Evolutionary conservation across 2,329 filamentous ascomycete genomes (phyloP), one percentile per base, ranked within the genome.

Genomic region (Pseudocercospora fuligena): DNA sequence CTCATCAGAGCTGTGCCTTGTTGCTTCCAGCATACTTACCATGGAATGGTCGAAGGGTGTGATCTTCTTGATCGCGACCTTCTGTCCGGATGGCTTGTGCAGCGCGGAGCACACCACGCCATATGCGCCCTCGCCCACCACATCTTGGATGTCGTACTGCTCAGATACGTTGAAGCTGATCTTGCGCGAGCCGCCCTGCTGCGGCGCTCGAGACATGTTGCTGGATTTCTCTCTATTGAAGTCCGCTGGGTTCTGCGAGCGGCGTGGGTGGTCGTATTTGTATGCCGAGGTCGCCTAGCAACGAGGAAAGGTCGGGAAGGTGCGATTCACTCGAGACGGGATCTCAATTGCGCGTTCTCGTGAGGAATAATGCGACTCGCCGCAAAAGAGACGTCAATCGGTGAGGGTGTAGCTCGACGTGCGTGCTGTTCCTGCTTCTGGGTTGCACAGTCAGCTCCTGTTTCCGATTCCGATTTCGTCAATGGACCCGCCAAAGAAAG

Each of bases 161-260:
- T 99, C 95, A 77, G 94, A 97, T 70, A 99, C 95, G 78, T 99
- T 99, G 89, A 99, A 99, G 64, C 94, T 98, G 80, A 99, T 99
- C 88, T 98, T 99, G 79, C 95, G 83, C 69, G 88, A 89, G 72
- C 86, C 84, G 74, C 56, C 61, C 54, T 64, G 67, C 69, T 76
- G 75, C 70, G 78, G 65, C 49, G 66, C 63, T 57, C 70, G 70
- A 61, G 69, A 73, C 72, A 73, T 71, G 65, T 57, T 51, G 61
- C 51, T 58, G 36, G 58, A 40, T 58, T 19, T 47, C 63, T 66
- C 53, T 61, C 25, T 66, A 46, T 47, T 47, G 47, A 16, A 31
- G 19, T 54, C 8, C 31, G 60, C 27, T 33, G 47, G 12, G 46
- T 9, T 23, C 16, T 21, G 60, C 49, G 21, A 40, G 51, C 19